Percentiles rank a stretch among this genome's conserved stretches.
These are phyloP conservation scores for Gloeostereum incarnatum DNA, from an alignment of 768 basidiomycete genomes.

Conservation along the genomic window DNA sequence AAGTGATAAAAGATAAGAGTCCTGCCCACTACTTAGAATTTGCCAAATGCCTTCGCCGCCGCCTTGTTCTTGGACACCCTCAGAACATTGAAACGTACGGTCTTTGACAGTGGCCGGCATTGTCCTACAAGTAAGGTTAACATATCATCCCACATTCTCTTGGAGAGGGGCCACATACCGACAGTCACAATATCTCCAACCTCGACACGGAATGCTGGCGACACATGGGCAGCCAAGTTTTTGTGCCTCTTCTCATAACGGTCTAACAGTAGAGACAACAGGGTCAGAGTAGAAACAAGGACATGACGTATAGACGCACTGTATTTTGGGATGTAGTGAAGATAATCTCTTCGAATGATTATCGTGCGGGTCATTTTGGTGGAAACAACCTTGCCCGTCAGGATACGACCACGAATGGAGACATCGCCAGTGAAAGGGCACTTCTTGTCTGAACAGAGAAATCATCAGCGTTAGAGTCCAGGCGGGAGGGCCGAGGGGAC, in stretches of 20 bases:
- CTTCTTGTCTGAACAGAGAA: constrained; percentile 79
- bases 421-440: constrained; percentile 97
- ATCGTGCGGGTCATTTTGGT: constrained; percentile 99
- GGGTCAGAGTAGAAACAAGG: background rate
- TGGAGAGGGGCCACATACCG: constrained; percentile 41
- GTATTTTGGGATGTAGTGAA: constrained; percentile 98
- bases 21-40: constrained; percentile 85
- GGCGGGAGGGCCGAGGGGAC: constrained; percentile 18
- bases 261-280: constrained; percentile 34
- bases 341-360: constrained; percentile 91
- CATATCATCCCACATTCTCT: constrained; percentile 5
- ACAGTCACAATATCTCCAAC: constrained; percentile 91
- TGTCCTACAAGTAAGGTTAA: constrained; percentile 52
- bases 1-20: constrained; percentile 3
- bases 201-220: constrained; percentile 98
- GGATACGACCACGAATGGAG: constrained; percentile 97
- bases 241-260: constrained; percentile 99
- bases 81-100: constrained; percentile 98
- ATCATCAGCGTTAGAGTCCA: background rate
- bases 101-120: constrained; percentile 98
- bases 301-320: constrained; percentile 69
- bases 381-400: constrained; percentile 95
- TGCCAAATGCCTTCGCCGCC: constrained; percentile 82
- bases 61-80: constrained; percentile 94
- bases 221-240: constrained; percentile 95